Evolutionary conservation across 768 basidiomycete genomes (phyloP), one percentile per base, ranked within the genome.

Genomic region (Leccinum boreale): DNA sequence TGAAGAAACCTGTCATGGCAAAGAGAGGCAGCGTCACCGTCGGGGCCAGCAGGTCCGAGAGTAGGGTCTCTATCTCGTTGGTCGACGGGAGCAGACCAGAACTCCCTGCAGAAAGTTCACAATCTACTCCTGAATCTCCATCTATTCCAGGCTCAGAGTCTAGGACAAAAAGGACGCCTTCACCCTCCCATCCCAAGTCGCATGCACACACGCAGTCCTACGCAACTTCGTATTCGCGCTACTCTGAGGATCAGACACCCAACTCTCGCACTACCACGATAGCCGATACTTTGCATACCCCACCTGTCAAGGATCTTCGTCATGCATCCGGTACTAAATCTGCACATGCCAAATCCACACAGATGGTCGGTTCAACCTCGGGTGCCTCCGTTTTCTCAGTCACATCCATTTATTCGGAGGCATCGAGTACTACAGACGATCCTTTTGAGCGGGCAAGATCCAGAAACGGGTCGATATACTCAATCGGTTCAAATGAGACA

Each of bases 1-100:
- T 94, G 59, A 94, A 94, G 77, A 85, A 83, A 54, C 88, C 90
- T 0, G 76, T 94, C 61, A 86, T 88, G 78, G 81, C 89, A 3
- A 91, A 89, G 71, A 82, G 90, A 26, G 55, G 61, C 14, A 73
- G 72, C 29, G 61, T 69, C 35, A 52, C 39, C 12, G 58, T 59
- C 14, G 53, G 57, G 1, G 4, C 54, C 0, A 35, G 44, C 28
- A 52, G 31, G 2, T 8, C 29, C 1, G 65, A 65, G 21, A 57
- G 59, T 5, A 61, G 69, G 31, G 35, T 6, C 26, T 67, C 69
- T 5, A 50, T 70, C 8, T 59, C 68, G 4, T 51, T 70, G 56
- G 53, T 57, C 23, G 58, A 67, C 14, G 52, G 55, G 23, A 48
- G 10, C 31, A 56, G 49, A 33, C 23, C 24, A 3, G 61, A 56